Evolutionary conservation across 1,139 yeast species (phyloP), one percentile per base, ranked within the genome.

Genomic region (Diutina mesorugosa): DNA sequence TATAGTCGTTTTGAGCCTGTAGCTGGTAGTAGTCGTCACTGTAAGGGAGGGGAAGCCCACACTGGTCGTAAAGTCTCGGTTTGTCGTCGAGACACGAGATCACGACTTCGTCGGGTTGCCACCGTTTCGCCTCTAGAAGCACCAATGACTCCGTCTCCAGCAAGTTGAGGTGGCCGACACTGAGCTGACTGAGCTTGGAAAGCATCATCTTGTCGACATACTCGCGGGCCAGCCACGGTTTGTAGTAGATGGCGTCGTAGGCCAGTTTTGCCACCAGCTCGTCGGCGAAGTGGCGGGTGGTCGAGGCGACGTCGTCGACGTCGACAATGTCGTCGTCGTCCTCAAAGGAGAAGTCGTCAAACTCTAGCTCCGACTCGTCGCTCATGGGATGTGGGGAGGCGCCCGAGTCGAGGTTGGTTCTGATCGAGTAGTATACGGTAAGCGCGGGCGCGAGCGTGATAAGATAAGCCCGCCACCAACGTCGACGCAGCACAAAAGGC

Each of bases 61-160:
- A 79, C 14, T 69, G 69, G 4, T 66, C 63, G 46, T 79, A 66
- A 2, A 85, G 72, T 16, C 69, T 66, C 5, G 69, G 72, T 56
- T 79, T 72, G 59, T 81, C 72, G 55, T 80, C 85, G 64, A 86
- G 83, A 69, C 79, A 88, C 53, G 77, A 78, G 59, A 89, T 91
- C 56, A 88, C 73, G 50, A 89, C 76, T 56, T 79, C 79, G 58
- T 88, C 95, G 53, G 80, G 79, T 66, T 85, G 89, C 96, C 96
- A 90, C 55, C 79, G 77, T 66, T 75, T 85, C 57, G 73, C 68
- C 56, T 85, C 83, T 51, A 89, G 72, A 66, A 90, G 69, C 2
- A 72, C 64, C 45, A 83, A 68, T 29, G 82, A 66, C 12, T 81
- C 79, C 56, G 74, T 16, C 16, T 30, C 41, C 18, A 32, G 77